Conservation (phyloP, 306 rosid species). For the Crotalaria pallida region DNA sequence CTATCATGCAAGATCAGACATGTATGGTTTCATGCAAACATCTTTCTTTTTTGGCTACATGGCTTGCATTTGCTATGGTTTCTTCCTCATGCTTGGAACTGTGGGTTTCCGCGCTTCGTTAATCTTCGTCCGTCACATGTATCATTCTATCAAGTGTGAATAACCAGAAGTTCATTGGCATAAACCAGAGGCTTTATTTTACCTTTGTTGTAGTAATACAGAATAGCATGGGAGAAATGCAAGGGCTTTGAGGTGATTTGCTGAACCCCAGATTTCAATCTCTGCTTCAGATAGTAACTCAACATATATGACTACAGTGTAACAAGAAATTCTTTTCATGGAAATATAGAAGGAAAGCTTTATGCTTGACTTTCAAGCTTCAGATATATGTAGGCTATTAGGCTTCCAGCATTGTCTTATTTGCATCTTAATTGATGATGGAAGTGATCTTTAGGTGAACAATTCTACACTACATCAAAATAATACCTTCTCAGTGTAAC, state of each 20-base stretch:
- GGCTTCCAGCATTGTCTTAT: not conserved
- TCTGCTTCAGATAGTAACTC: not conserved
- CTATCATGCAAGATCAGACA: constrained; percentile 51
- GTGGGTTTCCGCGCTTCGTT: constrained; percentile 44
- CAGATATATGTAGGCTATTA: not conserved
- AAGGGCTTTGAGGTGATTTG: not conserved
- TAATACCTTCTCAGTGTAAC: not conserved
- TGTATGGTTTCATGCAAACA: constrained; percentile 58
- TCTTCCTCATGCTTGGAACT: constrained; percentile 57
- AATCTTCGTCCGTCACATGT: constrained; percentile 40
- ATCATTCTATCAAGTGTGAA: constrained; percentile 43
- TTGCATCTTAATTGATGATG: not conserved
- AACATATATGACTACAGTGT: not conserved
- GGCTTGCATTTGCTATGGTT: constrained; percentile 56
- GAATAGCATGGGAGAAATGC: not conserved
- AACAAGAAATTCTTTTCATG: not conserved
- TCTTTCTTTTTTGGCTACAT: constrained; percentile 55
- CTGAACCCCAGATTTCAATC: not conserved
- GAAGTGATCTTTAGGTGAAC: not conserved
- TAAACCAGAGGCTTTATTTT: not conserved
- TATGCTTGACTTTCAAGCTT: not conserved
- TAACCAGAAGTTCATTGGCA: constrained; percentile 20
- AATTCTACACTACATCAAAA: not conserved
- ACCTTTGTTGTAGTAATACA: constrained; percentile 6
- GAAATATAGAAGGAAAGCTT: constrained; percentile 17